Evolutionary conservation across 2,329 filamentous ascomycete species (phyloP), one percentile per base, ranked within the genome.

Genomic region (Pseudogymnoascus sp.): DNA sequence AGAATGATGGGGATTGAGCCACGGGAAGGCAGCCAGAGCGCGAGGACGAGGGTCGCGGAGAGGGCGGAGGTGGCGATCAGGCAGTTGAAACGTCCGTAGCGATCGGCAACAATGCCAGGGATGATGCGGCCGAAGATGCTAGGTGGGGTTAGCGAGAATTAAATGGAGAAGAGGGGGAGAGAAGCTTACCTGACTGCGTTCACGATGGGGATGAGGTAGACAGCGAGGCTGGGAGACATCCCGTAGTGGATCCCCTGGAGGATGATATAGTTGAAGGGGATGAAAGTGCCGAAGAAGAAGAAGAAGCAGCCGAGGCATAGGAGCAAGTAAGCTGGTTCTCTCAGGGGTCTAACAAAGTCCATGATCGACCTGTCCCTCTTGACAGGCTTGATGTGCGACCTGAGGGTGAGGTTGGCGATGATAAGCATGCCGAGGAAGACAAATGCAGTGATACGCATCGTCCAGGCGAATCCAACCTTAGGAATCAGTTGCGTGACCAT

Each of bases 1-100:
- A 84, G 77, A 58, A 90, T 79, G 62, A 86, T 82, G 1, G 82
- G 79, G 0, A 80, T 79, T 8, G 84, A 81, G 37, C 76, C 76
- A 2, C 74, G 75, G 9, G 76, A 74, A 1, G 80, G 78, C 4
- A 84, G 73, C 83, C 84, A 82, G 1, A 84, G 67, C 35, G 77
- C 80, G 0, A 85, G 72, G 10, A 78, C 76, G 1, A 83, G 66
- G 36, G 83, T 74, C 2, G 70, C 68, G 10, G 79, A 76, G 63
- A 78, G 66, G 9, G 71, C 72, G 5, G 76, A 76, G 61, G 80
- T 75, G 13, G 79, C 70, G 59, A 80, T 78, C 67, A 84, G 76
- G 33, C 78, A 73, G 67, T 84, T 84, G 73, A 78, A 83, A 4
- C 77, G 76, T 3, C 82, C 83, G 13, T 81, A 63, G 63, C 76